Base-by-base conservation (phyloP, 2,329 filamentous ascomycete species). In the Aspergillus transmontanensis region DNA sequence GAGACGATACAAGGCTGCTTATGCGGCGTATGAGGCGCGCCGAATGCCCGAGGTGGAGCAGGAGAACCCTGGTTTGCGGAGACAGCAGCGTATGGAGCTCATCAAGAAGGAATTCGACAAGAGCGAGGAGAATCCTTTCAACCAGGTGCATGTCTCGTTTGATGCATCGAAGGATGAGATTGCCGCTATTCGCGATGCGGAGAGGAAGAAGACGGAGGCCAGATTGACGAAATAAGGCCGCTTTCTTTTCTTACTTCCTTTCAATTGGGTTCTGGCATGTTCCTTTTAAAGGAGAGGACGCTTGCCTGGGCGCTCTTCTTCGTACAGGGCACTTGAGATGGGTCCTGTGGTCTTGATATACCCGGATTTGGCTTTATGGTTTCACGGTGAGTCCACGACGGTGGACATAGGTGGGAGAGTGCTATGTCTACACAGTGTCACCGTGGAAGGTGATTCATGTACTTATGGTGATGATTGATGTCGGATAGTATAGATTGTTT, bases 61-160 rank as follows among this genome's bases (percentile, higher is more conserved):
- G 60, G 93, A 97, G 77, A 91, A 90, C 59, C 88, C 90, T 62
- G 93, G 92, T 0, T 78, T 98, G 75, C 84, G 94, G 62, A 83
- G 91, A 70, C 87, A 96, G 71, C 94, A 97, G 85, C 90, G 91
- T 79, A 89, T 94, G 72, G 91, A 94, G 67, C 85, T 89, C 74
- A 91, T 96, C 69, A 81, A 87, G 66, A 96, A 96, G 84, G 95
- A 98, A 81, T 99, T 98, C 78, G 91, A 96, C 79, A 96, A 93
- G 84, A 91, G 91, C 73, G 90, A 92, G 1, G 94, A 98, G 72
- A 99, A 99, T 78, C 95, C 95, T 16, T 95, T 96, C 81, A 97
- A 97, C 81, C 92, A 96, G 81, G 89, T 90, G 19, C 87, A 83
- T 58, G 91, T 88, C 2, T 78, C 83, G 3, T 96, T 93, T 80